These are phyloP conservation scores for Coemansia sp. DNA, from an alignment of 192 early-diverging fungal genomes.

Conservation along the genomic window DNA sequence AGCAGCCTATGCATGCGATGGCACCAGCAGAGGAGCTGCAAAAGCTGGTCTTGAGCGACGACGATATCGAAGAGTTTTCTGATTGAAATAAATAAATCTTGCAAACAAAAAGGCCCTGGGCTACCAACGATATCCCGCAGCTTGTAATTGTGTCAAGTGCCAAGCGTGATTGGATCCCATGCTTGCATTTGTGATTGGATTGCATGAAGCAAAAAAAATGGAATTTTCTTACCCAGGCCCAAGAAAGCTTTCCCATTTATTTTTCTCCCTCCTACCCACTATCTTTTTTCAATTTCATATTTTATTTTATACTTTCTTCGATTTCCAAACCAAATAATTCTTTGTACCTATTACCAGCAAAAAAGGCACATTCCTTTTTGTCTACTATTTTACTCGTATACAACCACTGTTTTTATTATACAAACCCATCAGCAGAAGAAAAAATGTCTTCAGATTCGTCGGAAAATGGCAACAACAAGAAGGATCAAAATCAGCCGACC, in stretches of 20 bases:
- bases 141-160: too few relatives aligned
- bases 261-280: neutral
- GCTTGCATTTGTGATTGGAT: too few relatives aligned
- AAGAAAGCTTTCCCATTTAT: neutral
- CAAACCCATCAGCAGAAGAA: neutral
- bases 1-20: neutral
- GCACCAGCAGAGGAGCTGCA: constrained; percentile 2
- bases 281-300: neutral
- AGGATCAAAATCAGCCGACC: constrained; percentile 9
- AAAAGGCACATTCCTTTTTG: neutral
- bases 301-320: neutral
- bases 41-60: constrained; percentile 45
- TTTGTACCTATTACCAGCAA: neutral
- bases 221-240: too few relatives aligned
- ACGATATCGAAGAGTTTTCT: constrained; percentile 51
- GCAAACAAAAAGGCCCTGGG: neutral
- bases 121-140: too few relatives aligned
- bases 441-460: neutral
- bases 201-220: too few relatives aligned
- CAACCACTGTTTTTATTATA: neutral
- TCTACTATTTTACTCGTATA: neutral
- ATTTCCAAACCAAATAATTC: neutral
- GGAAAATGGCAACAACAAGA: neutral
- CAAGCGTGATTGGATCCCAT: too few relatives aligned
- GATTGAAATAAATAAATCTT: constrained; percentile 18